These are phyloP conservation scores for Leishmania mexicana DNA, from an alignment of 208 protist genomes.

Conservation along the genomic window DNA sequence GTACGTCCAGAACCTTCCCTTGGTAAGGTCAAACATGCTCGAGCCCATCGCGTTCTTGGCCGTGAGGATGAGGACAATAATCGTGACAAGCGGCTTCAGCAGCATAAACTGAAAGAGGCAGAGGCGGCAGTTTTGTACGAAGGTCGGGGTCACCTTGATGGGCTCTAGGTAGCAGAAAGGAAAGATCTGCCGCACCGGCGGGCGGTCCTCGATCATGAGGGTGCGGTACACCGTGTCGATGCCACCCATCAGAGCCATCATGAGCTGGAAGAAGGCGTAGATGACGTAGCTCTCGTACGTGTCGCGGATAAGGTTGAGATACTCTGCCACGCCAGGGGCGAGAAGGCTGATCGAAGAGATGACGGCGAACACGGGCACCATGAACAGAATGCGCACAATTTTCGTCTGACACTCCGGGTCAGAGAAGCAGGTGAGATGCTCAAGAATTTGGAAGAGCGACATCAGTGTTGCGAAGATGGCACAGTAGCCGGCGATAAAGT, in stretches of 20 bases:
- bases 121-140: constrained; percentile 87
- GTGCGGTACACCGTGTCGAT: constrained; percentile 84
- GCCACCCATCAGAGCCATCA: constrained; percentile 93
- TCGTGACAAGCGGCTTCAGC: constrained; percentile 85
- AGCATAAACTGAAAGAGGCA: constrained; percentile 94
- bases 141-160: constrained; percentile 81
- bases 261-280: constrained; percentile 94
- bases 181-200: constrained; percentile 78
- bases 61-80: constrained; percentile 83
- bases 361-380: constrained; percentile 93
- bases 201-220: constrained; percentile 84
- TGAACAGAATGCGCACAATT: constrained; percentile 94
- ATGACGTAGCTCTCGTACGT: constrained; percentile 95
- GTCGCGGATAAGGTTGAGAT: constrained; percentile 92
- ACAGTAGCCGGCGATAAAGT: constrained; percentile 88
- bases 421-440: constrained; percentile 90
- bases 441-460: constrained; percentile 89
- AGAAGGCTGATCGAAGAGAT: constrained; percentile 86
- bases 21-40: constrained; percentile 74
- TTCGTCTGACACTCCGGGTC: constrained; percentile 92
- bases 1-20: constrained; percentile 90
- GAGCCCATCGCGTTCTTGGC: constrained; percentile 70
- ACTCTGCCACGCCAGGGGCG: constrained; percentile 69
- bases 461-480: constrained; percentile 88
- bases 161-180: constrained; percentile 85